A percentile compares a stretch with the other conserved stretches of the same genome.
These are phyloP conservation scores for Lactarius trivialis DNA, from an alignment of 768 basidiomycete species.

Conservation along the genomic window DNA sequence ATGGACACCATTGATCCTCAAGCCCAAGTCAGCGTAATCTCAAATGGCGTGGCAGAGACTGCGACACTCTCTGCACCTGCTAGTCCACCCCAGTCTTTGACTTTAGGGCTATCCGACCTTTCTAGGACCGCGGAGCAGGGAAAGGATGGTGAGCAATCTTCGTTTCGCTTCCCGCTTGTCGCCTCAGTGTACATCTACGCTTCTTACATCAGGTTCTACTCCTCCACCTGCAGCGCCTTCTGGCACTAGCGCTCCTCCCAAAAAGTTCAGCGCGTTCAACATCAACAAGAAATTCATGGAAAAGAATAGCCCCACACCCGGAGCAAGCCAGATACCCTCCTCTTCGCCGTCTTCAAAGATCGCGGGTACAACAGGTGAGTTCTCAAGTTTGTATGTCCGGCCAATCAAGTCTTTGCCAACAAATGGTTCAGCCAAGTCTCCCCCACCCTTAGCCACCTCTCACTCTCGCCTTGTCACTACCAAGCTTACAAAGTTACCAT, in stretches of 20 bases:
- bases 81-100: constrained; percentile 5
- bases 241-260: constrained; percentile 47
- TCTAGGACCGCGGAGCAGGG: constrained; percentile 15
- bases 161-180: neutral
- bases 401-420: neutral
- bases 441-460: constrained; percentile 44
- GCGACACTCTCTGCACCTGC: constrained; percentile 10
- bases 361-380: constrained; percentile 48
- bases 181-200: constrained; percentile 2
- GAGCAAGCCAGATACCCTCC: constrained; percentile 40
- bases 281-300: constrained; percentile 97
- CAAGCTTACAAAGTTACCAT: constrained; percentile 68
- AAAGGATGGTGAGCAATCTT: constrained; percentile 11
- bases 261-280: constrained; percentile 84
- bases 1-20: constrained; percentile 64
- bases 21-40: constrained; percentile 40
- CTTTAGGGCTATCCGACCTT: constrained; percentile 9
- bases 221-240: constrained; percentile 16
- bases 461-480: constrained; percentile 83
- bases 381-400: neutral
- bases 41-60: constrained; percentile 28
- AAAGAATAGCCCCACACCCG: constrained; percentile 66
- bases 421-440: constrained; percentile 46
- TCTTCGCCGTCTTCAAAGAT: constrained; percentile 42
- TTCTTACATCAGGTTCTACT: constrained; percentile 12